A percentile compares a stretch with the other conserved stretches of the same genome.
Evolutionary conservation across 176 grass and related monocot genomes (phyloP).

Genomic region (Chloris gayana): DNA sequence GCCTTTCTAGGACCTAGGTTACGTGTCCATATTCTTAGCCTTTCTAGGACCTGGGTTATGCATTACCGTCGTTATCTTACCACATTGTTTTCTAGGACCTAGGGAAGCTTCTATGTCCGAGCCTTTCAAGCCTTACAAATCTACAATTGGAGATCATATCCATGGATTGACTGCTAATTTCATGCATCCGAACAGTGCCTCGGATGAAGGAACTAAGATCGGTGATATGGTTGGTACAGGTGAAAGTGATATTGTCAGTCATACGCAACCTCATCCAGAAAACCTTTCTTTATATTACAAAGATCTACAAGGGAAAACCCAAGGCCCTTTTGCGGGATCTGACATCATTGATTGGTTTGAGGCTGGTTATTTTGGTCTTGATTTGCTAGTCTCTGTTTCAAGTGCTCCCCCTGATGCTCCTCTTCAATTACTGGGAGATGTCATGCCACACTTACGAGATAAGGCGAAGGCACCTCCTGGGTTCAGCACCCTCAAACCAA

Average conservation of each 20-base stretch:
- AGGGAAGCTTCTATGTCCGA: slow-evolving; percentile 45
- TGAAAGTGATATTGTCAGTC: slow-evolving; percentile 30
- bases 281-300: slow-evolving; percentile 86
- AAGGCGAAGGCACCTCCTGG: slow-evolving; percentile 86
- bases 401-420: slow-evolving; percentile 68
- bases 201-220: slow-evolving; percentile 49
- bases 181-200: slow-evolving; percentile 37
- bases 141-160: slow-evolving; percentile 48
- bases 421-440: slow-evolving; percentile 89
- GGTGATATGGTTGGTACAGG: no score
- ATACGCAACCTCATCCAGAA: slow-evolving; percentile 64
- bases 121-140: slow-evolving; percentile 45
- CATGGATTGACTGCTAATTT: slow-evolving; percentile 38
- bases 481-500: slow-evolving; percentile 60
- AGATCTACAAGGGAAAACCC: slow-evolving; percentile 79
- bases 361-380: slow-evolving; percentile 84
- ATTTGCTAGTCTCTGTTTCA: slow-evolving; percentile 71
- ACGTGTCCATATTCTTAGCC: not conserved
- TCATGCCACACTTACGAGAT: slow-evolving; percentile 88
- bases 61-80: not conserved
- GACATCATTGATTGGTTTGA: slow-evolving; percentile 98
- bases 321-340: slow-evolving; percentile 90
- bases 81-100: slow-evolving; percentile 34
- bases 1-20: not conserved
- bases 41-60: not conserved